Conservation (phyloP, 768 basidiomycete species). For the Cytidiella melzeri region DNA sequence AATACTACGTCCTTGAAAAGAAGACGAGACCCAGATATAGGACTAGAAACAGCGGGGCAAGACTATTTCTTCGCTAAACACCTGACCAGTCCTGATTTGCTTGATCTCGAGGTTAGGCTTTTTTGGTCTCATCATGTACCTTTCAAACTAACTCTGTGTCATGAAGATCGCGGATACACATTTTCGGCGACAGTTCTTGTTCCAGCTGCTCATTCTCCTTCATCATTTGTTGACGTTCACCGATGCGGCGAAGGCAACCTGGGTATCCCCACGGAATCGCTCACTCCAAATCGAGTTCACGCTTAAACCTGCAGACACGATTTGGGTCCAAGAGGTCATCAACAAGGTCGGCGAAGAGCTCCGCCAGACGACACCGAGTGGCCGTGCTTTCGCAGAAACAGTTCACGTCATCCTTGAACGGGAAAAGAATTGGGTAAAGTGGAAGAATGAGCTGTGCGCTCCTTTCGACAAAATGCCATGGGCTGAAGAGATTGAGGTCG, state of each 20-base stretch:
- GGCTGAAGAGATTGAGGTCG: conserved; percentile 39
- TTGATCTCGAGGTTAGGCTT: conserved; percentile 73
- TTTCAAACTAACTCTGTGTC: conserved; percentile 7
- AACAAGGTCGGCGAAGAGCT: conserved; percentile 50
- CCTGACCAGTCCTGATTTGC: conserved; percentile 78
- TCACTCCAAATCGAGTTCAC: conserved; percentile 83
- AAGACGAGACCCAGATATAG: conserved; percentile 51
- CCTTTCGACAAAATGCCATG: conserved; percentile 75
- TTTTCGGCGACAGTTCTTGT: conserved; percentile 89
- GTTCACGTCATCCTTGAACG: conserved; percentile 66
- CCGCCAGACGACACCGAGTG: conserved; percentile 71
- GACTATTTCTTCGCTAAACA: conserved; percentile 95
- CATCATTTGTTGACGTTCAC: conserved; percentile 73
- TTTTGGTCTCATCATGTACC: neutral
- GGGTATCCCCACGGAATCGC: conserved; percentile 61
- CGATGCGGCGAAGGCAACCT: conserved; percentile 52
- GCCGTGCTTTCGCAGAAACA: conserved; percentile 70
- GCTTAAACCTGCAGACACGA: conserved; percentile 55
- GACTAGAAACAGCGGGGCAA: conserved; percentile 42
- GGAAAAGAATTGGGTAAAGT: conserved; percentile 86
- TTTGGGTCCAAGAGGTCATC: conserved; percentile 73
- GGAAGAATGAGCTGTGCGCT: conserved; percentile 80
- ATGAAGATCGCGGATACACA: conserved; percentile 79
- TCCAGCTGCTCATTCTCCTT: conserved; percentile 77
- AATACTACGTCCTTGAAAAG: conserved; percentile 43